Percentiles rank a stretch among this genome's conserved stretches.
phyloP scores from a whole-genome alignment of 257 asterid genomes.

The Datura wrightii region DNA sequence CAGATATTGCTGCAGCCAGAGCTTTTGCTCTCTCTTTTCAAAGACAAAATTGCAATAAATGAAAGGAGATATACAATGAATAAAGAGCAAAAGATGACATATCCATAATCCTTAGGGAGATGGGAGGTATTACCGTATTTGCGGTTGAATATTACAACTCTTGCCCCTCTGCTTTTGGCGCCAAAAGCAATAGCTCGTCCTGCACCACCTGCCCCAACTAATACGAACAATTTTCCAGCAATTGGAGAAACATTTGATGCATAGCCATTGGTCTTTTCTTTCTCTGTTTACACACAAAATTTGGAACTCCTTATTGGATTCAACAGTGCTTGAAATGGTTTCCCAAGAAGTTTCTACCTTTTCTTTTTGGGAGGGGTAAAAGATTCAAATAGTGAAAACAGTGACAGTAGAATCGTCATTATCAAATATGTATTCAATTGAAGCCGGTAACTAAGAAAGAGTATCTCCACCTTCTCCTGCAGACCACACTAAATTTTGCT shows the following conservation, averaged over 20 bases:
- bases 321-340: not conserved
- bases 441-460: not conserved
- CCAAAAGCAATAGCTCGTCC: conserved; percentile 81
- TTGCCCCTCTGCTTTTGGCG: conserved; percentile 74
- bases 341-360: not conserved
- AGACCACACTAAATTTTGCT: conserved; percentile 13
- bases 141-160: conserved; percentile 71
- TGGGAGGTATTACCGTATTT: conserved; percentile 51
- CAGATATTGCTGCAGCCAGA: conserved; percentile 69
- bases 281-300: conserved; percentile 42
- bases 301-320: not conserved
- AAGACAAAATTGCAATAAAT: conserved; percentile 17
- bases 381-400: not conserved
- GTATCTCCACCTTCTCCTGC: not conserved
- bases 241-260: conserved; percentile 55
- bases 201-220: conserved; percentile 89
- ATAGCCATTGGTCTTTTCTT: conserved; percentile 37
- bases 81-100: not conserved
- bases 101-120: not conserved
- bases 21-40: conserved; percentile 66
- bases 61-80: not conserved
- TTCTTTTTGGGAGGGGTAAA: not conserved
- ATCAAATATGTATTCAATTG: conserved; percentile 1
- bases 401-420: not conserved
- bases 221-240: conserved; percentile 64